Base-by-base conservation (phyloP, 139 green algal genomes). In the Spirogloea muscicola region DNA sequence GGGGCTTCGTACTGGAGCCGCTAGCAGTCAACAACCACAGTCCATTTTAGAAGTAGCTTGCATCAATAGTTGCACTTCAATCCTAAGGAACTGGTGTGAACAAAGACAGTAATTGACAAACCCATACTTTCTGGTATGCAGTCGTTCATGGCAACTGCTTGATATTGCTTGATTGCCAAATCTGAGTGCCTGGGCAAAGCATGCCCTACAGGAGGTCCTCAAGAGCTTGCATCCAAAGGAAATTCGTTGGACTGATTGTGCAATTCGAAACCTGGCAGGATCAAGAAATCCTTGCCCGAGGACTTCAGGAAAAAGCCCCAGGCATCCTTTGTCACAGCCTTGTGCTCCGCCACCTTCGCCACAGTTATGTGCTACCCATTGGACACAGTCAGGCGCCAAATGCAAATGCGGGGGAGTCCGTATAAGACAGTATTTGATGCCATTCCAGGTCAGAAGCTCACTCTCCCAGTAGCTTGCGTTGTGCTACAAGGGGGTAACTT, bases 311-410 rank as follows among this genome's bases (percentile, higher is more conserved):
- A 64, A 25, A 66, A 25, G 29, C 64, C 64, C 0, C 29, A 68
- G 64, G 31, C 46, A 29, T 67, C 33, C 48, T 31, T 73, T 25
- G 46, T 73, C 25, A 71, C 51, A 10, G 64, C 42, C 29, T 43
- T 73, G 51, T 27, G n/a, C 31, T 38, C 68, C 40, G 52, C 31
- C 40, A 66, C 51, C 42, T 36, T 76, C 33, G 68, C 68, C 40
- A 76, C 68, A 13, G 29, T 31, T 34, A 31, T 58, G 36, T 76
- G 68, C 68, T 76, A 76, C 51, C 68, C 68, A 3, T 51, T 76
- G 16, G 68, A 76, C 68, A 76, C 68, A 39, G 68, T 76, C 29
- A 31, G 68, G 31, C 57, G 68, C 2, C 51, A 34, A 9, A 76
- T 76, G 49, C 68, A 76, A 44, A 37, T 79, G 18, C 16, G 60